Conservation (phyloP, 2,329 filamentous ascomycete species). For the Arthrobotrys megalospora region DNA sequence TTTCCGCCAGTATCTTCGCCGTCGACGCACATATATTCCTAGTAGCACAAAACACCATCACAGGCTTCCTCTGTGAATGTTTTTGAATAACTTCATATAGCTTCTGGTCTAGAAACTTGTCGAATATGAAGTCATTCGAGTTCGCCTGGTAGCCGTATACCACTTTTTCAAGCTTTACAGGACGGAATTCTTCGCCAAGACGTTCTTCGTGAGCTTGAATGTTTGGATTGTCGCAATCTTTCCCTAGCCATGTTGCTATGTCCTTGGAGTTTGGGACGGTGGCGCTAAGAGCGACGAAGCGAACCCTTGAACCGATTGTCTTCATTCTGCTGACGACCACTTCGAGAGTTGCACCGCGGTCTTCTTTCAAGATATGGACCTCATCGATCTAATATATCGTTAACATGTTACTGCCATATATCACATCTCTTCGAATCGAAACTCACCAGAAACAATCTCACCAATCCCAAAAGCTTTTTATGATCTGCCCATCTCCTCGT, state of each 20-base stretch:
- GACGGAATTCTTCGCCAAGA: conserved; percentile 85
- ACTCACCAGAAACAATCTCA: conserved; percentile 78
- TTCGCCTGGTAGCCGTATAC: conserved; percentile 79
- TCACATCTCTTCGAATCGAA: neutral
- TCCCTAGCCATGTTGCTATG: conserved; percentile 84
- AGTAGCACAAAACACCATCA: conserved; percentile 87
- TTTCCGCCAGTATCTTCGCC: conserved; percentile 77
- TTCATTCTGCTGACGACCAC: conserved; percentile 87
- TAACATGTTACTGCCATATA: conserved; percentile 5
- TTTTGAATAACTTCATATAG: conserved; percentile 77
- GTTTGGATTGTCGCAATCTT: conserved; percentile 73
- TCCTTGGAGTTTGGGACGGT: conserved; percentile 87
- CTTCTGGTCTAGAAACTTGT: conserved; percentile 77
- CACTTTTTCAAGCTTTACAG: conserved; percentile 81
- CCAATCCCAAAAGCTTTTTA: conserved; percentile 78
- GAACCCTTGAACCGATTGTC: conserved; percentile 79
- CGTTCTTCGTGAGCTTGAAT: conserved; percentile 77
- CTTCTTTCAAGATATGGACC: conserved; percentile 86
- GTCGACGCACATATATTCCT: conserved; percentile 79
- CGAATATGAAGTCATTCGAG: conserved; percentile 82
- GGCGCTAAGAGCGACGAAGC: conserved; percentile 85
- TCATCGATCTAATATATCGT: conserved; percentile 76
- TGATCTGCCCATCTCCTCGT: conserved; percentile 90
- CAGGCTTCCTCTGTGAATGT: conserved; percentile 79
- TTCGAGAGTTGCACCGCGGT: conserved; percentile 83